phyloP scores from a whole-genome alignment of 2,329 filamentous ascomycete species.

The Lasiodiplodia gonubiensis region DNA sequence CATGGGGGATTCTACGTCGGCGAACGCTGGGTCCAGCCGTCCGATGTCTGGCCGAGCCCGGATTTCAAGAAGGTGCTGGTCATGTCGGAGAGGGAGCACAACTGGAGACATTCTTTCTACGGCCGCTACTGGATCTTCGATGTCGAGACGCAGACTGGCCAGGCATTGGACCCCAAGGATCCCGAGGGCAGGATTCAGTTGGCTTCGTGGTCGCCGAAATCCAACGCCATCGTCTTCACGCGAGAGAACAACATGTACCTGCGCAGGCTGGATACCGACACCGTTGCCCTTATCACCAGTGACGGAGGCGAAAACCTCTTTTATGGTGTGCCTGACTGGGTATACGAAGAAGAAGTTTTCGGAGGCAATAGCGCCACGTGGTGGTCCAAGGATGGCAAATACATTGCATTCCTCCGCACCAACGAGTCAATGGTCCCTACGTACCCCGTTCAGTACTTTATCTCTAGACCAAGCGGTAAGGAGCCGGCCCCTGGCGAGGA shows the following conservation, averaged over 20 bases:
- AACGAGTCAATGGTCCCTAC: conserved; percentile 92
- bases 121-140: conserved; percentile 92
- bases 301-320: conserved; percentile 90
- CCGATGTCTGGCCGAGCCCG: conserved; percentile 74
- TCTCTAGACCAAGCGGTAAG: conserved; percentile 81
- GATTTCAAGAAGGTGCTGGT: conserved; percentile 87
- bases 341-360: conserved; percentile 90
- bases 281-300: conserved; percentile 75
- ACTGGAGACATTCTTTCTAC: conserved; percentile 90
- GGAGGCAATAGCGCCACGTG: conserved; percentile 81
- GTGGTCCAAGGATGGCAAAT: conserved; percentile 92
- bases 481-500: conserved; percentile 73
- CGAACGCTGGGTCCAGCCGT: conserved; percentile 61
- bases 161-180: conserved; percentile 76
- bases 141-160: conserved; percentile 75
- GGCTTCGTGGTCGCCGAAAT: conserved; percentile 86
- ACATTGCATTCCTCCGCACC: conserved; percentile 87
- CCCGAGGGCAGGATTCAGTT: conserved; percentile 74
- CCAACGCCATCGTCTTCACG: conserved; percentile 88
- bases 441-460: conserved; percentile 91
- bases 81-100: conserved; percentile 71
- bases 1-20: conserved; percentile 65
- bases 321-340: conserved; percentile 97
- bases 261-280: conserved; percentile 66
- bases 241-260: conserved; percentile 89